Base-by-base conservation (phyloP, 2,329 filamentous ascomycete species). In the Alternaria angustiovoidea region DNA sequence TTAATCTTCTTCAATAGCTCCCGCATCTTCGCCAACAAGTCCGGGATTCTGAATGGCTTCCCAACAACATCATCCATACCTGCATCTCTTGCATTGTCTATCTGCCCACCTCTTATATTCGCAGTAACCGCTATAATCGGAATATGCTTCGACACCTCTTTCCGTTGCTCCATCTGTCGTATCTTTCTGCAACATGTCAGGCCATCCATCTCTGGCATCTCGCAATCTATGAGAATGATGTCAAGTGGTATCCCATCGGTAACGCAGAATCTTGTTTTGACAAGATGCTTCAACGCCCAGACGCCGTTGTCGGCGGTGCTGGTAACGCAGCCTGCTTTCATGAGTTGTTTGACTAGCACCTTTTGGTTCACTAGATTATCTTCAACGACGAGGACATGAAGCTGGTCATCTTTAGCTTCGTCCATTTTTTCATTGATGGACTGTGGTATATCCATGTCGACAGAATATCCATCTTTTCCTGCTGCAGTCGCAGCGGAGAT, bases 181-280 rank as follows among this genome's bases (percentile, higher is more conserved):
- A 79, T 77, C n/a, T 66, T 65, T 7, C 61, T 63, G 11, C 73
- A 69, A 42, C 75, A 78, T 4, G 70, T 70, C 7, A 79, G 58
- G 2, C 77, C 77, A 52, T 78, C 72, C 77, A 79, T 79, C 34
- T 76, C 69, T 2, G 77, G 77, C 77, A 79, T 79, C 38, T 79
- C 77, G 16, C 74, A 66, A 48, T 79, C 77, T 69, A 78, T 75
- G 6, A 79, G 70, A 22, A 79, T 67, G 14, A 79, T 59, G 1
- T 70, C 69, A 8, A 79, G 65, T 1, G 71, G 72, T 1, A 61
- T 46, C 9, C 65, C 67, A 30, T 56, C 22, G 2, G 62, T 51
- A 3, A 11, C 26, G 39, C 62, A 62, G 26, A 70, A 70, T 3
- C 20, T 38, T 7, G 71, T 72, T 20, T 62, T 71, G 6, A 55